These are phyloP conservation scores for Didymella lethalis DNA, from an alignment of 2,329 filamentous ascomycete genomes.

Conservation along the genomic window DNA sequence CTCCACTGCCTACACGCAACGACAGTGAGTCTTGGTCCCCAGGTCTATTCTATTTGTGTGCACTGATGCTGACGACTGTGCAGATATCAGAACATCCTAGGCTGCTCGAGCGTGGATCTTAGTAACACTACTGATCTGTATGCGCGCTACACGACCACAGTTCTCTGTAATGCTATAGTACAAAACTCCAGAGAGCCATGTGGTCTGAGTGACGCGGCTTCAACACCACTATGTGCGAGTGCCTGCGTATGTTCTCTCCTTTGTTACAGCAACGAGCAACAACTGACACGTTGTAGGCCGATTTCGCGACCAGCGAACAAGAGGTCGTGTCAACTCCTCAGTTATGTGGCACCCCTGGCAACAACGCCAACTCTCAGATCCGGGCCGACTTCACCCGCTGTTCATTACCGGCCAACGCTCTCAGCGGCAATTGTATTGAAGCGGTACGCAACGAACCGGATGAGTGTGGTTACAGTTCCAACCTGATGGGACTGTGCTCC, in stretches of 20 bases:
- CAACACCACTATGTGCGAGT: conserved; percentile 84
- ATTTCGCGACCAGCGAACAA: conserved; percentile 88
- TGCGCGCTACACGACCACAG: conserved; percentile 89
- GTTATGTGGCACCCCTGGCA: conserved; percentile 73
- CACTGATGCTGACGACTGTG: conserved; percentile 43
- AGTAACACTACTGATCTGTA: conserved; percentile 83
- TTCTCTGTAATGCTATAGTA: conserved; percentile 92
- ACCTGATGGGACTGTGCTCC: conserved; percentile 78
- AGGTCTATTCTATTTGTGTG: conserved; percentile 1
- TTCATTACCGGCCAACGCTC: conserved; percentile 78
- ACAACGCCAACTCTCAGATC: conserved; percentile 76
- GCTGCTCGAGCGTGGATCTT: conserved; percentile 79
- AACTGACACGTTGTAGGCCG: conserved; percentile 63
- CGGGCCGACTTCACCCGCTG: conserved; percentile 93
- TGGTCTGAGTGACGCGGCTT: conserved; percentile 67
- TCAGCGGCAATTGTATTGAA: conserved; percentile 77
- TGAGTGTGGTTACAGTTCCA: conserved; percentile 84
- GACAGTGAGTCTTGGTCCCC: conserved; percentile 68
- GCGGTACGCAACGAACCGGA: conserved; percentile 81
- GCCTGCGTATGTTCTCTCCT: conserved; percentile 70
- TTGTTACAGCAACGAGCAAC: conserved; percentile 6
- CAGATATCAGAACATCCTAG: conserved; percentile 83
- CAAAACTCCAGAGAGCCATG: conserved; percentile 84
- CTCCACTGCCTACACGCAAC: conserved; percentile 73
- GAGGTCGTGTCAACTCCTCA: conserved; percentile 76